phyloP scores from a whole-genome alignment of 208 protist genomes.

The Tritrichomonas musculus region DNA sequence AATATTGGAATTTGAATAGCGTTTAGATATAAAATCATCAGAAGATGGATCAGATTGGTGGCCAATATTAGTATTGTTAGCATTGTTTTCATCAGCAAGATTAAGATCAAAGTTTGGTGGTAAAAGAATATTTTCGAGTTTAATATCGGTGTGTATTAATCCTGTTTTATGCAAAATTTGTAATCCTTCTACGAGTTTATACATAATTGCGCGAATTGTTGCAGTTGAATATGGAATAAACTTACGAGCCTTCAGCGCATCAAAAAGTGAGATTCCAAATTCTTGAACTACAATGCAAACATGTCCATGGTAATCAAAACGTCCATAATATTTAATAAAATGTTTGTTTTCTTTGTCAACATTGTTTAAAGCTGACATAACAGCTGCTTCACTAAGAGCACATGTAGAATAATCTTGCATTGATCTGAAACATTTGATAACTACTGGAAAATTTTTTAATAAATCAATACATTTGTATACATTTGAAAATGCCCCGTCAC shows the following conservation, averaged over 20 bases:
- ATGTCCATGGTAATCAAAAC: not conserved
- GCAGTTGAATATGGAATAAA: not conserved
- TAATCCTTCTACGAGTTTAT: not conserved
- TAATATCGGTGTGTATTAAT: not conserved
- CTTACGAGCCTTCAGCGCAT: not conserved
- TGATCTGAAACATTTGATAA: not conserved
- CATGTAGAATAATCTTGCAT: not conserved
- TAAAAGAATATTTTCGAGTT: not conserved
- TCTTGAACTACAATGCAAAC: not conserved
- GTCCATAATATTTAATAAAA: not conserved
- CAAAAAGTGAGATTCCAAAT: not conserved
- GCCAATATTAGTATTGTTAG: too few species aligned
- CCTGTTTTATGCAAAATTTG: not conserved
- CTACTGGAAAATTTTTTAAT: not conserved
- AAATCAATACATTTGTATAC: not conserved
- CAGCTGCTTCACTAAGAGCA: not conserved
- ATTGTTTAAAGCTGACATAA: not conserved
- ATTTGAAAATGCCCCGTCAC: not conserved
- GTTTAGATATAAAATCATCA: too few species aligned
- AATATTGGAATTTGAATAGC: too few species aligned
- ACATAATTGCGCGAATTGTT: not conserved
- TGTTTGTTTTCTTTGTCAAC: not conserved
- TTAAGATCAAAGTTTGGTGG: not conserved
- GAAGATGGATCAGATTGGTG: too few species aligned
- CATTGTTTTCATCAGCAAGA: not conserved